A percentile compares a stretch with the other conserved stretches of the same genome.
phyloP scores from a whole-genome alignment of 2,329 filamentous ascomycete species.

The Aaosphaeria pasadenensis region DNA sequence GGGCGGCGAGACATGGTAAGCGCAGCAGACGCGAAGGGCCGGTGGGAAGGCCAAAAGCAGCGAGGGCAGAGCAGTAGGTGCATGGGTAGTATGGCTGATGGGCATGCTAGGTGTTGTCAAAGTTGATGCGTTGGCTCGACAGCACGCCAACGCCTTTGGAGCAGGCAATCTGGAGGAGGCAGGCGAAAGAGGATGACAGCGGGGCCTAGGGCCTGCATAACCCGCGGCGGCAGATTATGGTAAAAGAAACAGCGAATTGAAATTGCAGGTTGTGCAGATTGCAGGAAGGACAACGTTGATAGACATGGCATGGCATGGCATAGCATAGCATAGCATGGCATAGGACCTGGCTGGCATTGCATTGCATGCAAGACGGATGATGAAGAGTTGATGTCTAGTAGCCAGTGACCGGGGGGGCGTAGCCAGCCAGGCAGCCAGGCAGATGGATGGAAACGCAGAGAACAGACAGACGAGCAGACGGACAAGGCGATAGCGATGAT shows the following conservation, averaged over 20 bases:
- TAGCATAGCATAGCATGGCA: too few species aligned
- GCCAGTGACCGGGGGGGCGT: conserved; percentile 3
- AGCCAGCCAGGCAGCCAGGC: background rate
- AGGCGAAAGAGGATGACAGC: conserved; percentile 29
- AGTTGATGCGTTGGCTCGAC: conserved; percentile 41
- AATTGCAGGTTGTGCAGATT: background rate
- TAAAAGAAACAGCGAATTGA: conserved; percentile 2
- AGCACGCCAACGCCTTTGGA: conserved; percentile 35
- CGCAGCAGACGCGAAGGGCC: conserved; percentile 33
- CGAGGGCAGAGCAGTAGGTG: conserved; percentile 31
- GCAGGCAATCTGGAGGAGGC: conserved; percentile 37
- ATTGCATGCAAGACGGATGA: too few species aligned
- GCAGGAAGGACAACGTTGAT: background rate
- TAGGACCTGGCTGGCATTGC: too few species aligned
- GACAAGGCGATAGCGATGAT: too few species aligned
- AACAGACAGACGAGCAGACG: too few species aligned
- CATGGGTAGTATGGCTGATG: conserved; percentile 38
- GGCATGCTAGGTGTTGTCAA: conserved; percentile 41
- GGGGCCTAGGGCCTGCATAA: conserved; percentile 24
- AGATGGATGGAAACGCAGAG: background rate
- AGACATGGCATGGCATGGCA: too few species aligned
- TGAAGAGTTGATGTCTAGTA: background rate
- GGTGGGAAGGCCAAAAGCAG: conserved; percentile 31
- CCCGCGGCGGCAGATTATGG: conserved; percentile 15
- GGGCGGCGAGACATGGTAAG: conserved; percentile 36